A percentile compares a stretch with the other conserved stretches of the same genome.
These are phyloP conservation scores for Parvularia atlantis DNA, from an alignment of 78 protist species.

Conservation along the genomic window DNA sequence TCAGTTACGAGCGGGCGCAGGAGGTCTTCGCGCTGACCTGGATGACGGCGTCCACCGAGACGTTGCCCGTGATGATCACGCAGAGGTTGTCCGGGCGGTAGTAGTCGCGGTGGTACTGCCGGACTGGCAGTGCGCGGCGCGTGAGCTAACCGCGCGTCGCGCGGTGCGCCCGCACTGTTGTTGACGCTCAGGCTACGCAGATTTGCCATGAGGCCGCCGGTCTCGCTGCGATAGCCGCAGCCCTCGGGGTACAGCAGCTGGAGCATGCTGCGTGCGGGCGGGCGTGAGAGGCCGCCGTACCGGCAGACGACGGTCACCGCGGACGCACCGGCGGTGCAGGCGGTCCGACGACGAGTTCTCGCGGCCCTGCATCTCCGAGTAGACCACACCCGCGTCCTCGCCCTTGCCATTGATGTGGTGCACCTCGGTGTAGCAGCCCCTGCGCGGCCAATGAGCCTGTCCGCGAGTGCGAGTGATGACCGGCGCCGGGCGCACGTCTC, in stretches of 20 bases:
- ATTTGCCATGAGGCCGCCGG: constrained; percentile 42
- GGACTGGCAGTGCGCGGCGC: too few species aligned
- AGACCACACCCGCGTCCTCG: constrained; percentile 57
- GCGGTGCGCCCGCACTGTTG: too few species aligned
- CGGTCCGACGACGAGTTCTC: constrained; percentile 13
- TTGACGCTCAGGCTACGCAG: constrained; percentile 20
- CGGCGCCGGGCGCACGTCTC: too few species aligned
- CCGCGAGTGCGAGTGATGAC: background rate
- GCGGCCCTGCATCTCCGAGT: constrained; percentile 56
- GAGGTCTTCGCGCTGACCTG: background rate
- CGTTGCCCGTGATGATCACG: constrained; percentile 30
- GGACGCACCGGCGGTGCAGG: background rate
- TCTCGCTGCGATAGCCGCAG: constrained; percentile 39
- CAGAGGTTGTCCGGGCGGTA: constrained; percentile 52
- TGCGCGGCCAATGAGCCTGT: too few species aligned
- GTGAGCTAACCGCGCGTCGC: too few species aligned
- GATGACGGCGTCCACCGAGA: constrained; percentile 7
- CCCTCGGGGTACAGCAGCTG: constrained; percentile 17
- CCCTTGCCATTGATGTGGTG: constrained; percentile 56
- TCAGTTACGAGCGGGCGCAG: too few species aligned
- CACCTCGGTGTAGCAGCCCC: constrained; percentile 44
- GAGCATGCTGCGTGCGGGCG: too few species aligned
- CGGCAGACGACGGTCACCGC: background rate
- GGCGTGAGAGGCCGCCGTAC: too few species aligned
- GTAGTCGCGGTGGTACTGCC: constrained; percentile 32